Evolutionary conservation across 495 filamentous ascomycete genomes (phyloP).

Genomic region (Podospora pseudopauciseta): DNA sequence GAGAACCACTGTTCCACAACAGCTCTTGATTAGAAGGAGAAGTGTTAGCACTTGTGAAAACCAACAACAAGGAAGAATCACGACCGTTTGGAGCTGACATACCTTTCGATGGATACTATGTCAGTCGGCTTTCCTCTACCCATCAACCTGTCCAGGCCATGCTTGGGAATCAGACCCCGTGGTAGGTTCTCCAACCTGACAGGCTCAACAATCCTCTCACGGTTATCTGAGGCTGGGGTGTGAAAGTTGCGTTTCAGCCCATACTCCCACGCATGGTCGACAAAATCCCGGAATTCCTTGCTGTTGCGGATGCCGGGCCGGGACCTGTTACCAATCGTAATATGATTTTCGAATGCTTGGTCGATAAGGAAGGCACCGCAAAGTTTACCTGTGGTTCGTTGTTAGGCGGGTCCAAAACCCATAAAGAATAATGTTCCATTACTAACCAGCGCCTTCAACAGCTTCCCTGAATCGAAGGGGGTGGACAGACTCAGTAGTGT

Average conservation of each 20-base stretch:
- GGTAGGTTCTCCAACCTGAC: neutral
- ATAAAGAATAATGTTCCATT: neutral
- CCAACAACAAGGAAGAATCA: neutral
- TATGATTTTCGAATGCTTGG: slow-evolving; percentile 5
- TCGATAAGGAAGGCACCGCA: slow-evolving; percentile 8
- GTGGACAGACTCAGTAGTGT: neutral
- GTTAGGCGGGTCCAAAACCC: neutral
- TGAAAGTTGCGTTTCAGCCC: neutral
- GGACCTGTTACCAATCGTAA: neutral
- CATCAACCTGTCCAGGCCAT: neutral
- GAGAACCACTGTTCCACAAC: slow-evolving; percentile 2
- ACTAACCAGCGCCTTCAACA: neutral
- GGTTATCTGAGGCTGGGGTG: neutral
- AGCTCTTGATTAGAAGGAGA: neutral
- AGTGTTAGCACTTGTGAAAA: too few relatives aligned
- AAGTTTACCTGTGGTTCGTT: neutral
- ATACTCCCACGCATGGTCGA: neutral
- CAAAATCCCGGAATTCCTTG: neutral
- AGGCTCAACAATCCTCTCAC: neutral
- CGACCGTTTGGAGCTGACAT: neutral
- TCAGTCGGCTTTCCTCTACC: neutral
- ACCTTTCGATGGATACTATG: neutral
- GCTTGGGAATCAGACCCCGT: neutral
- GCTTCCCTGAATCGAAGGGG: neutral
- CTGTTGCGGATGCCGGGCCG: neutral